Evolutionary conservation across 1,139 yeast species (phyloP), one percentile per base, ranked within the genome.

Genomic region (Yamadazyma trypodendri): DNA sequence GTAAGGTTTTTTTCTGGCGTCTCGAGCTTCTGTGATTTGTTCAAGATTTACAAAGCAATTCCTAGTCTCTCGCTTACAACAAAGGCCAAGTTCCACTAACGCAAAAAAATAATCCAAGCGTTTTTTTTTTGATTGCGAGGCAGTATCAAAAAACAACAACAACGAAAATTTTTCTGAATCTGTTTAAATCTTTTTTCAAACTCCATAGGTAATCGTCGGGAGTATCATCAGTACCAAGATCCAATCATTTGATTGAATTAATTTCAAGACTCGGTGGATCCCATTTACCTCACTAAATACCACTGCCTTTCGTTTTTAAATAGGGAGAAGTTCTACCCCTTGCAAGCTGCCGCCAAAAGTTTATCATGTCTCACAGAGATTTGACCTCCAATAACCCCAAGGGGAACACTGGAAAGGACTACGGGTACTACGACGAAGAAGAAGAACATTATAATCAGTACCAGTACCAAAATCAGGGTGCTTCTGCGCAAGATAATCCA

Each of bases 311-410:
- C 28, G 28, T 28, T 34, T 22, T 31, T 28, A 18, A 24, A 18
- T 27, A 13, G 14, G 21, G 21, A 24, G 28, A 14, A 15, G 11
- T 21, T 18, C 17, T 23, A 16, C 24, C 34, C 31, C 31, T 22
- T 25, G 24, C 22, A 27, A 10, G 11, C 15, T 5, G 14, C 15
- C 15, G 9, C 11, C 8, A 11, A n/a, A 12, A 12, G 3, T n/a
- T 24, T 8, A 14, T 6, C 5, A 61, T 61, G 65, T 58, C 67
- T 15, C 63, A 60, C 31, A 56, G 71, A 49, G 67, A 65, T 50
- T 55, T 65, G 41, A 65, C 71, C 2, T 61, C 52, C 34, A 48
- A 50, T 13, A 45, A 47, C 10, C 44, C 50, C n/a, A 36, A 43
- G 24, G 38, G 46, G 28, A 15, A 14, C 17, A 12, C 13, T 21